Evolutionary conservation across 768 basidiomycete species (phyloP).

Genomic region (Butyriboletus loyo): DNA sequence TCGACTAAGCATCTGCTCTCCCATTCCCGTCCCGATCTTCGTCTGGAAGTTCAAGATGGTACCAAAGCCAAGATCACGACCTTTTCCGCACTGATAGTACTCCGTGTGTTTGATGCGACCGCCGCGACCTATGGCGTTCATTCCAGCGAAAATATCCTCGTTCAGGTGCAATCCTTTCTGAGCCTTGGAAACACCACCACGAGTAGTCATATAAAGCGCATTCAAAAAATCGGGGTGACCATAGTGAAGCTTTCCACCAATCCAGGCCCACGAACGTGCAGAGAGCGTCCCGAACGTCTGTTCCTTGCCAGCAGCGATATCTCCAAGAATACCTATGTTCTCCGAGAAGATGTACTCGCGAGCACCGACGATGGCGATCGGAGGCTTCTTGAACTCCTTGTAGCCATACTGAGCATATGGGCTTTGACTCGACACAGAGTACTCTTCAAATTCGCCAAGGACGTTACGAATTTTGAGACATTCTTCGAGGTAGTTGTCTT

Average conservation of each 20-base stretch:
- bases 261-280: conserved; percentile 95
- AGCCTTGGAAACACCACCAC: conserved; percentile 97
- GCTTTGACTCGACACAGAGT: conserved; percentile 75
- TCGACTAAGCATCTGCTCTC: conserved; percentile 98
- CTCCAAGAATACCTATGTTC: conserved; percentile 98
- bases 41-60: conserved; percentile 99
- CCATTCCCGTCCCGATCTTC: conserved; percentile 99
- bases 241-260: conserved; percentile 97
- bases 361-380: conserved; percentile 96
- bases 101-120: conserved; percentile 98
- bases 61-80: conserved; percentile 97
- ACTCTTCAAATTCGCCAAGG: conserved; percentile 98
- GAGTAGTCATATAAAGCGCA: conserved; percentile 95
- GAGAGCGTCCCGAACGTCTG: conserved; percentile 98
- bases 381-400: conserved; percentile 82
- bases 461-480: conserved; percentile 99
- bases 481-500: conserved; percentile 99
- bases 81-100: conserved; percentile 99
- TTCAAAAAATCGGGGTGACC: conserved; percentile 99
- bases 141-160: conserved; percentile 99
- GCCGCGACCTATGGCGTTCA: conserved; percentile 96
- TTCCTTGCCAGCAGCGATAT: conserved; percentile 98
- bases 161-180: conserved; percentile 99
- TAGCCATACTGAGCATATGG: conserved; percentile 91
- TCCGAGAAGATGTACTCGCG: conserved; percentile 99